Base-by-base conservation (phyloP, 805 yeast species). In the Candida taoyuanica region DNA sequence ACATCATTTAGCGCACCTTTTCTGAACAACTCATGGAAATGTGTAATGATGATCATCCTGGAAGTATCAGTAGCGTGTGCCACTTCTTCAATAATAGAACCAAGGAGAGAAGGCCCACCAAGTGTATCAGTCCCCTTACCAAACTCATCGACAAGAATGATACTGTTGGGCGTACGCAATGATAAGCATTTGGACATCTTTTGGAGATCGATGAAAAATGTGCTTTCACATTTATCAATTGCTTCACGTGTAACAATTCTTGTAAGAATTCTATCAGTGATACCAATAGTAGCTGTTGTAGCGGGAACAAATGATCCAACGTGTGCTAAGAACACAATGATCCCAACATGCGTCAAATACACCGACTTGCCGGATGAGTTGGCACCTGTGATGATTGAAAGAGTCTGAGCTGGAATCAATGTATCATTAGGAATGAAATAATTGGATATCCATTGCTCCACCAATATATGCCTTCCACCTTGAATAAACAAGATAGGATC, bases 301-400 rank as follows among this genome's bases (percentile, higher is more conserved):
- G 77, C 78, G 3, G 81, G 81, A 2, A 76, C 74, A 50, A 55
- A 74, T 20, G 74, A 70, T 1, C 81, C 81, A 26, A 74, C 61
- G 36, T 76, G 81, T 0, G 79, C 68, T 31, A 76, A 45, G 34
- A 62, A 67, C 0, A 72, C 70, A 5, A 71, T 64, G 23, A 74
- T 45, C 0, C 78, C 81, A 35, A 67, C 58, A 38, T 73, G 78
- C 3, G 69, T 50, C 15, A 76, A 50, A 39, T 65, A 67, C 0
- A 76, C 74, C 1, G 78, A 70, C 44, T 76, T 76, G 0, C 81
- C 80, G 3, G 75, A 68, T 21, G 62, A 63, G 45, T 71, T 70
- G 0, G 76, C 66, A 21, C 81, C 80, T 16, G 78, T 67, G 19
- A 76, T 40, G 28, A 76, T 34, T 41, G 65, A 36, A 7, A 49